Percentiles rank a stretch among this genome's conserved stretches.
phyloP scores from a whole-genome alignment of 2,329 filamentous ascomycete species.

The Diaporthe amygdali region DNA sequence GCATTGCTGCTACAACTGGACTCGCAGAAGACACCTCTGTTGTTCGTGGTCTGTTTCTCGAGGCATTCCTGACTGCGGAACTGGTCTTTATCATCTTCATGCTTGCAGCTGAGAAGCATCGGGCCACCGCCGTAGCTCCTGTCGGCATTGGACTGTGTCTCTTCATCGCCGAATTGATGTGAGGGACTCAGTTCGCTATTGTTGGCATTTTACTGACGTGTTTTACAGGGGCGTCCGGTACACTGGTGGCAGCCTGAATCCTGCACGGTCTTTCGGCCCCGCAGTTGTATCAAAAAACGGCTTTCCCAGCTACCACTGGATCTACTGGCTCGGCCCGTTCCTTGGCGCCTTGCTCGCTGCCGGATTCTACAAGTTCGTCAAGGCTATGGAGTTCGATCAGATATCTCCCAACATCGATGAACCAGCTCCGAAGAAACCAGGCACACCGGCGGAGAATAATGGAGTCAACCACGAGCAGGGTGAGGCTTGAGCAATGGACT shows the following conservation, averaged over 20 bases:
- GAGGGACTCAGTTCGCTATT: not conserved
- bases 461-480: not conserved
- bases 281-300: slow-evolving; percentile 43
- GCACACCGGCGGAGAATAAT: not conserved
- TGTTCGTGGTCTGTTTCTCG: slow-evolving; percentile 68
- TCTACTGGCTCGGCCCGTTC: slow-evolving; percentile 60
- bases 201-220: not conserved
- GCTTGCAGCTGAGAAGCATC: slow-evolving; percentile 76
- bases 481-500: not conserved
- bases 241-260: slow-evolving; percentile 56
- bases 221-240: slow-evolving; percentile 43
- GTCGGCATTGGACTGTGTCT: slow-evolving; percentile 74
- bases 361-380: slow-evolving; percentile 55
- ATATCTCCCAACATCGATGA: slow-evolving; percentile 35
- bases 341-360: slow-evolving; percentile 55
- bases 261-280: slow-evolving; percentile 56
- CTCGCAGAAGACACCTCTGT: slow-evolving; percentile 56
- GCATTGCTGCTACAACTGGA: slow-evolving; percentile 59
- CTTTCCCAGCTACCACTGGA: slow-evolving; percentile 56
- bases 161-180: slow-evolving; percentile 61
- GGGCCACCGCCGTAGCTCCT: slow-evolving; percentile 73
- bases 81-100: slow-evolving; percentile 71
- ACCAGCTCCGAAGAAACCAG: slow-evolving; percentile 8
- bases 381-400: slow-evolving; percentile 55
- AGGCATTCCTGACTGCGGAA: slow-evolving; percentile 69